These are phyloP conservation scores for Vitis hybrid DNA, from an alignment of 177 flowering plant genomes.

Conservation along the genomic window DNA sequence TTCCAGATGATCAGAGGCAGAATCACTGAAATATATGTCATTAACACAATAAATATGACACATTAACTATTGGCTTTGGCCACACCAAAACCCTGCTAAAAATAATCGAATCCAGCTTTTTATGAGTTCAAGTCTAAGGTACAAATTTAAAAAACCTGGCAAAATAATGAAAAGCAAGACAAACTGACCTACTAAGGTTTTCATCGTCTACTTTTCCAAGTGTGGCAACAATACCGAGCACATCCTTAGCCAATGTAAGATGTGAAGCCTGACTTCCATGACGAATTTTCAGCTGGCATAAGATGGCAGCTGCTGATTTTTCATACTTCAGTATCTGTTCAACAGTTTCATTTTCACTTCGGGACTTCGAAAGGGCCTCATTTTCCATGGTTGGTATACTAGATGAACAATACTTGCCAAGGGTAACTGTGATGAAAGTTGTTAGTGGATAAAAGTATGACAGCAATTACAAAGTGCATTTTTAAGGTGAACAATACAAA, in stretches of 20 bases:
- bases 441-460: slow-evolving; percentile 4
- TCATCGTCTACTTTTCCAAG: slow-evolving; percentile 78
- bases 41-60: too few relatives aligned
- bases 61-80: too few relatives aligned
- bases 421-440: slow-evolving; percentile 36
- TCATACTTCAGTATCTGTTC: slow-evolving; percentile 64
- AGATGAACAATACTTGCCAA: slow-evolving; percentile 56
- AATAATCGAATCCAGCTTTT: too few relatives aligned
- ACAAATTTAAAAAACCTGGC: too few relatives aligned
- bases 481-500: not conserved
- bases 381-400: slow-evolving; percentile 16
- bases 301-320: slow-evolving; percentile 73
- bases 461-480: not conserved
- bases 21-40: too few relatives aligned
- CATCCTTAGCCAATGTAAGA: slow-evolving; percentile 48
- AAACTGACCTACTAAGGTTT: slow-evolving; percentile 71
- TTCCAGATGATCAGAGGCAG: too few relatives aligned
- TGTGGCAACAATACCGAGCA: slow-evolving; percentile 76
- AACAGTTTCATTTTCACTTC: slow-evolving; percentile 46
- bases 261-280: slow-evolving; percentile 42
- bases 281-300: slow-evolving; percentile 51
- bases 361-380: slow-evolving; percentile 27
- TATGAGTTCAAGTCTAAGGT: too few relatives aligned
- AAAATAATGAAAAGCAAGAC: slow-evolving; percentile 17
- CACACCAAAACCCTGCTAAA: too few relatives aligned